Evolutionary conservation across 768 basidiomycete genomes (phyloP), one percentile per base, ranked within the genome.

Genomic region (Suillus discolor): DNA sequence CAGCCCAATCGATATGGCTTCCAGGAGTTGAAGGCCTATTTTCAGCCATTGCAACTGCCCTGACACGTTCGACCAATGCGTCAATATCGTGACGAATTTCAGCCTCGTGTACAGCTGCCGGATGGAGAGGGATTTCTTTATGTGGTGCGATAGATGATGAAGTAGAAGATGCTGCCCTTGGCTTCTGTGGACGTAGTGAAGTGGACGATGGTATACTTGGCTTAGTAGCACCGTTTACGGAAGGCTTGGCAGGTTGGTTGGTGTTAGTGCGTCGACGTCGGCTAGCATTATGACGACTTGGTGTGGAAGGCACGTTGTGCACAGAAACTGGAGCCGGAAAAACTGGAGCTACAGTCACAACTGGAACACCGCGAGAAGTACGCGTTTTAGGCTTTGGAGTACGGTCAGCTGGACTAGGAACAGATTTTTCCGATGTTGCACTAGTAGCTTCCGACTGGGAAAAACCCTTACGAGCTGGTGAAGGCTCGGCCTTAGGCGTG

Each of bases 1-100:
- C 90, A 49, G 93, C 93, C 93, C 93, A 95, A 76, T 94, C 92
- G 65, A 94, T 90, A 68, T 94, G 92, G 65, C 87, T 91, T 41
- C 88, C 89, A 16, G 90, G 90, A 1, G 90, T 90, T 18, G 84
- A 79, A 15, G 91, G 88, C 53, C 90, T 80, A 71, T 86, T 81
- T 62, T 85, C 81, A 39, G 82, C 87, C 87, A 92, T 91, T 11
- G 90, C 90, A 8, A 87, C 86, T 11, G 90, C 87, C 57, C 91
- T 81, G 13, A 91, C 88, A 61, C 87, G 89, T 72, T 93, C 90
- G 16, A 93, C 91, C 13, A 92, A 81, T n/a, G 87, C 87, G 73
- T 92, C 88, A 61, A 93, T 87, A 67, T 90, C 84, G 60, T 84
- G 83, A 55, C 84, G 84, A 73, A 88, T 81, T 66, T 87, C 87